Evolutionary conservation across 169 alveolate species (phyloP).

Genomic region (Plasmodium berghei): DNA sequence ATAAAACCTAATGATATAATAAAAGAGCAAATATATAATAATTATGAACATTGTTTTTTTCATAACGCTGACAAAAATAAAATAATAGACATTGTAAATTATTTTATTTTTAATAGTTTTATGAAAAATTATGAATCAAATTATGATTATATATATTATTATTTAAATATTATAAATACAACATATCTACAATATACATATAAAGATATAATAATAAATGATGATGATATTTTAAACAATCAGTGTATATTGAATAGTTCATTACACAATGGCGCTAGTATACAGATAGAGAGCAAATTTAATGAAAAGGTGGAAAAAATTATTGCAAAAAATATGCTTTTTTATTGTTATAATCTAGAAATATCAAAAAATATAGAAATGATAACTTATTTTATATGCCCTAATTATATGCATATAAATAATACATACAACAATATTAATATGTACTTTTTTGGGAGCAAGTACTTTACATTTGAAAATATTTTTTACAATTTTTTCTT

Average conservation of each 20-base stretch:
- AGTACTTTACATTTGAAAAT: slow-evolving; percentile 1
- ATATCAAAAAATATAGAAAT: slow-evolving; percentile 56
- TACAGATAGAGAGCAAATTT: slow-evolving; percentile 25
- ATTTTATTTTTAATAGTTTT: slow-evolving; percentile 43
- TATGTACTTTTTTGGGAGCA: slow-evolving; percentile 42
- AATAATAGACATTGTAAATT: slow-evolving; percentile 58
- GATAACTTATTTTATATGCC: slow-evolving; percentile 65
- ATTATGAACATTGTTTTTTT: slow-evolving; percentile 60
- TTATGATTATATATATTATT: slow-evolving; percentile 37
- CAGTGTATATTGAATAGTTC: not conserved
- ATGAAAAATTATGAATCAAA: slow-evolving; percentile 46
- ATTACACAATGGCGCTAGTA: not conserved
- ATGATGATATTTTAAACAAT: slow-evolving; percentile 12
- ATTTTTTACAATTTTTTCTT: slow-evolving; percentile 64
- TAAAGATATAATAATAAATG: slow-evolving; percentile 21
- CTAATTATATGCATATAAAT: slow-evolving; percentile 48
- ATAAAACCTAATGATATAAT: slow-evolving; percentile 41
- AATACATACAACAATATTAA: slow-evolving; percentile 40
- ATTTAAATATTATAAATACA: slow-evolving; percentile 51
- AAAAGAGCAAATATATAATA: slow-evolving; percentile 48
- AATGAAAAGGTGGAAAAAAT: slow-evolving; percentile 54
- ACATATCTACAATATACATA: slow-evolving; percentile 23
- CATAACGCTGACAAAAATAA: slow-evolving; percentile 26
- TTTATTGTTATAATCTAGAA: slow-evolving; percentile 34
- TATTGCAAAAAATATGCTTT: slow-evolving; percentile 55